Evolutionary conservation across 1,284 basidiomycete species (phyloP).

Genomic region (Microbotryum violaceum): DNA sequence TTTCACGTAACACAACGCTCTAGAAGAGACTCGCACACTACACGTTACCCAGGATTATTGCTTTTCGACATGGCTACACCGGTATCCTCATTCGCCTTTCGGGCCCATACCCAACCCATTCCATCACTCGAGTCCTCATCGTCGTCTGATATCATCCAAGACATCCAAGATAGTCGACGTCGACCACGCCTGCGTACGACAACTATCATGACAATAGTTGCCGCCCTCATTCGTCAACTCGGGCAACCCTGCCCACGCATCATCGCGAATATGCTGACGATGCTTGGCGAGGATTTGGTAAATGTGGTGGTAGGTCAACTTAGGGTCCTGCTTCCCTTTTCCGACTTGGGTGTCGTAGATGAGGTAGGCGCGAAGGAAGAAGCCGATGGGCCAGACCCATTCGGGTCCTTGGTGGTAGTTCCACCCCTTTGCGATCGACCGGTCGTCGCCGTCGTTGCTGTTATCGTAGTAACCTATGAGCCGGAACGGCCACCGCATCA

Average conservation of each 20-base stretch:
- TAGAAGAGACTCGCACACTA: no score
- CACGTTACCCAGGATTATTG: no score
- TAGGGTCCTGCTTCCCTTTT: slow-evolving; percentile 59
- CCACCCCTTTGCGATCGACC: slow-evolving; percentile 74
- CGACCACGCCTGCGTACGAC: slow-evolving; percentile 87
- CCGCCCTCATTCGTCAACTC: slow-evolving; percentile 62
- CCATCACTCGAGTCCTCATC: no score
- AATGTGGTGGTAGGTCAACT: slow-evolving; percentile 67
- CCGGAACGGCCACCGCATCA: not conserved
- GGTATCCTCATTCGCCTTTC: no score
- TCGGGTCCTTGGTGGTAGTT: slow-evolving; percentile 60
- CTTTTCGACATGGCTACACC: no score
- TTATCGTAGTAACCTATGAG: slow-evolving; percentile 71
- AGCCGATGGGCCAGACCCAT: slow-evolving; percentile 46
- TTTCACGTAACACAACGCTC: no score
- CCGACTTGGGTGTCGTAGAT: slow-evolving; percentile 65
- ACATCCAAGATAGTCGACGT: slow-evolving; percentile 80
- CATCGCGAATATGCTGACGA: slow-evolving; percentile 62
- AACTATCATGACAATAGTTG: slow-evolving; percentile 71
- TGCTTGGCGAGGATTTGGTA: slow-evolving; percentile 62
- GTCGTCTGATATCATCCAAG: slow-evolving; percentile 54
- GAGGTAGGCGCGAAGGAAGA: slow-evolving; percentile 87
- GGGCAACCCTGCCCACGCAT: slow-evolving; percentile 83
- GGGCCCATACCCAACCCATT: no score
- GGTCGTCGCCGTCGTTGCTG: slow-evolving; percentile 75